These are phyloP conservation scores for Arabis hirsuta DNA, from an alignment of 345 rosid species.

Conservation along the genomic window DNA sequence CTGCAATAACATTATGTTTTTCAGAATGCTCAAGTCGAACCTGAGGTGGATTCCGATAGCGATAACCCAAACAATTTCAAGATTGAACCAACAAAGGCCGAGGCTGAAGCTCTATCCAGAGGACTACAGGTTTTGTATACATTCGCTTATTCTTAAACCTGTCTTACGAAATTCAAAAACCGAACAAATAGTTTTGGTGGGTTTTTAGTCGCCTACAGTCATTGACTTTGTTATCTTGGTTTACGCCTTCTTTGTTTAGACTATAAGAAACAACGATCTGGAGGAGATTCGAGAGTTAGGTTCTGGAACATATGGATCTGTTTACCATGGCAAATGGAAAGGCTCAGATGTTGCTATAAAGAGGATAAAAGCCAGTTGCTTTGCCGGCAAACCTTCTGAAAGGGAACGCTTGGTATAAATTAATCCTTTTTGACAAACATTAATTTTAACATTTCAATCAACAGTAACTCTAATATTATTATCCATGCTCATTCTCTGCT, in stretches of 20 bases:
- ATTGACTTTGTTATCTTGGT: constrained; percentile 28
- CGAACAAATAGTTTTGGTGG: neutral
- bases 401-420: constrained; percentile 75
- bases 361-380: constrained; percentile 99
- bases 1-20: constrained; percentile 31
- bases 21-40: constrained; percentile 70
- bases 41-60: constrained; percentile 68
- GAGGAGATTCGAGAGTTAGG: constrained; percentile 96
- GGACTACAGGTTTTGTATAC: constrained; percentile 78
- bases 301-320: constrained; percentile 96
- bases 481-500: constrained; percentile 35
- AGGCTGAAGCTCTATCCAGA: constrained; percentile 87
- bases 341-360: constrained; percentile 99
- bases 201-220: neutral
- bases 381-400: constrained; percentile 97
- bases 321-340: constrained; percentile 98
- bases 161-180: neutral
- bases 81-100: constrained; percentile 95
- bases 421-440: neutral
- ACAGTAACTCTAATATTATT: constrained; percentile 8
- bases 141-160: neutral
- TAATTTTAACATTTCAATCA: neutral
- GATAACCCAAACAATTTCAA: constrained; percentile 56
- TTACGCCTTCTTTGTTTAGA: constrained; percentile 55
- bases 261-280: constrained; percentile 84